Conservation (phyloP, 805 yeast genomes). For the Candida patagonica region DNA sequence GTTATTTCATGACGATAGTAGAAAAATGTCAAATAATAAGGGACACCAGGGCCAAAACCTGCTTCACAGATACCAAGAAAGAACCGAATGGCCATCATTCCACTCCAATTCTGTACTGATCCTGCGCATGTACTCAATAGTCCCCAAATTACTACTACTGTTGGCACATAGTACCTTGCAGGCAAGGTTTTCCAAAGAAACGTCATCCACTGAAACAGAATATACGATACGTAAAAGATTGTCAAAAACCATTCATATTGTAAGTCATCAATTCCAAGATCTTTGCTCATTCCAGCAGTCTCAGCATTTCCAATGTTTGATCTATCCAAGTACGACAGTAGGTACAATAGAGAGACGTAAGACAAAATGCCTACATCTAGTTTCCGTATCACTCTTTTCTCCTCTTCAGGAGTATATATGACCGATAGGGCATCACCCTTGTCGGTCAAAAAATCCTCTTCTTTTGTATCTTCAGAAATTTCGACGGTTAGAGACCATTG, state of each 20-base stretch:
- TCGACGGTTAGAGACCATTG: too few species aligned
- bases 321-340: conserved; percentile 42
- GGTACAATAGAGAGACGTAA: conserved; percentile 37
- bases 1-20: conserved; percentile 25
- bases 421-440: too few species aligned
- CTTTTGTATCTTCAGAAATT: too few species aligned
- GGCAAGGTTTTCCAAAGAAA: conserved; percentile 38
- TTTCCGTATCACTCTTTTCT: conserved; percentile 26
- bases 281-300: conserved; percentile 40
- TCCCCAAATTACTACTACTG: conserved; percentile 45
- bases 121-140: conserved; percentile 40
- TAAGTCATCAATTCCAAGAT: conserved; percentile 32
- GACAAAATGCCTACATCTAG: conserved; percentile 38
- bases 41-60: conserved; percentile 27
- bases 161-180: conserved; percentile 36
- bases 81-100: conserved; percentile 38
- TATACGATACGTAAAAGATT: conserved; percentile 41
- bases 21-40: conserved; percentile 25
- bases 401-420: conserved; percentile 17
- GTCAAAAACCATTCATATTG: conserved; percentile 40
- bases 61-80: conserved; percentile 33
- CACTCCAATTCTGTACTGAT: conserved; percentile 35
- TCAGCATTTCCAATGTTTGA: conserved; percentile 48
- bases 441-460: too few species aligned
- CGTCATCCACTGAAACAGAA: conserved; percentile 40